phyloP scores from a whole-genome alignment of 495 filamentous ascomycete species.

The Aspergillus panamensis region DNA sequence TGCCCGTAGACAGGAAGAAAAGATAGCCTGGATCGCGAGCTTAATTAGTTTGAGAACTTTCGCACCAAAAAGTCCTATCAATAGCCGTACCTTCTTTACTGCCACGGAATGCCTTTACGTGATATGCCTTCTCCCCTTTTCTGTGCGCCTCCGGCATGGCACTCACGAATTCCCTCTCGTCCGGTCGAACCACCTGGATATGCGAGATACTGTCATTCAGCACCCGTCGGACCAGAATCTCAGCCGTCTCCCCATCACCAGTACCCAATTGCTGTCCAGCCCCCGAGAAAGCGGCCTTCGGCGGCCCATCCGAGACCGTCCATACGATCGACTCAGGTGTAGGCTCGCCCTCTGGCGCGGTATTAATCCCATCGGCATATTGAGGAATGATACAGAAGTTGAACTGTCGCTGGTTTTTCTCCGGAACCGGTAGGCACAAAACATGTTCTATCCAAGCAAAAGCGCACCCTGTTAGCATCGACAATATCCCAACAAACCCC shows the following conservation, averaged over 20 bases:
- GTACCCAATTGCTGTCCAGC: conserved; percentile 36
- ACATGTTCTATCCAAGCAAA: conserved; percentile 56
- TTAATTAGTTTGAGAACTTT: conserved; percentile 10
- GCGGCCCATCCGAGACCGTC: conserved; percentile 69
- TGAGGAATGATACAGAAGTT: conserved; percentile 84
- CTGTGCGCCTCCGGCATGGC: conserved; percentile 75
- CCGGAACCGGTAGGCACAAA: conserved; percentile 82
- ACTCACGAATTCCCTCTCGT: conserved; percentile 73
- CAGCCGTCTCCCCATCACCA: conserved; percentile 58
- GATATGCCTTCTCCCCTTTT: conserved; percentile 85
- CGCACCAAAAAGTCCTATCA: background rate
- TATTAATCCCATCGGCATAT: conserved; percentile 53
- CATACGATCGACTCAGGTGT: conserved; percentile 74
- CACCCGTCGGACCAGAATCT: conserved; percentile 59
- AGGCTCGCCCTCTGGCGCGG: conserved; percentile 32
- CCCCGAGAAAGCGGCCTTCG: conserved; percentile 53
- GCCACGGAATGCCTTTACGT: conserved; percentile 86
- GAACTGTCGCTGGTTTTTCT: conserved; percentile 82
- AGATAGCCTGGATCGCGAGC: conserved; percentile 59
- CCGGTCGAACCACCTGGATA: conserved; percentile 62
- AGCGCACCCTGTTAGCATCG: conserved; percentile 8
- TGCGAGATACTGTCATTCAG: conserved; percentile 56
- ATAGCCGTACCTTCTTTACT: conserved; percentile 73
- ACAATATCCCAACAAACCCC: background rate
- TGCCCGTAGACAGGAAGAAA: conserved; percentile 82